Evolutionary conservation across 2,329 filamentous ascomycete genomes (phyloP), one percentile per base, ranked within the genome.

Genomic region (Dactylonectria estremocensis): DNA sequence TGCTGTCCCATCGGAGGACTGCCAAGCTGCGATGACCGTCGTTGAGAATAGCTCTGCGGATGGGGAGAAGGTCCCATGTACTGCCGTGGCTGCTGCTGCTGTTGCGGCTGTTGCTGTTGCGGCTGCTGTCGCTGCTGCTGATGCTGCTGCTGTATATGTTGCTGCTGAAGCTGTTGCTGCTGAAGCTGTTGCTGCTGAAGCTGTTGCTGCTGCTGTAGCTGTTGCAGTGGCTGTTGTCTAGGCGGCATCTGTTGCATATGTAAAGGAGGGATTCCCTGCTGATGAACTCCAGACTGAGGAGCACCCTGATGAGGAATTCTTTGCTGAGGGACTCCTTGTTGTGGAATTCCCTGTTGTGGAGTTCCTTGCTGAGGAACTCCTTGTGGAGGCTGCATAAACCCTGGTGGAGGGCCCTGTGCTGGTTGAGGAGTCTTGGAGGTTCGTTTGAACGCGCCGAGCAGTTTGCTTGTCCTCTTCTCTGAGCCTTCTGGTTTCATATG

Each of bases 371-470:
- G 53, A 13, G 28, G 52, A 16, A 50, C 16, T 40, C 40, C 54
- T 18, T 74, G 73, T 0, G 16, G 48, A 22, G 28, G 35, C 18
- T 50, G 46, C 24, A 53, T 28, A 35, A 59, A 59, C 22, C 56
- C 56, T 4, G 33, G 13, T 9, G 67, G 65, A 48, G 61, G 40
- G 9, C 57, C 64, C 43, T 70, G 69, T 16, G 67, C 72, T 18
- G 73, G 75, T n/a, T 73, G 75, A 14, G 68, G 71, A 33, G 60
- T 61, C 66, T 77, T 81, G 5, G 77, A 77, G 33, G 65, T 72
- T 71, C 77, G 74, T 67, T 79, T 81, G 49, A 81, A 78, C 1
- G 78, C 78, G 1, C 75, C 73, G 0, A 80, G 61, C 1, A 82
- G 62, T 66, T 78, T 81, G 18, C 69, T 75, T 2, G 73, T 66